Evolutionary conservation across 164 flowering plant genomes (phyloP), one percentile per base, ranked within the genome.

Genomic region (Dillenia suffruticosa): DNA sequence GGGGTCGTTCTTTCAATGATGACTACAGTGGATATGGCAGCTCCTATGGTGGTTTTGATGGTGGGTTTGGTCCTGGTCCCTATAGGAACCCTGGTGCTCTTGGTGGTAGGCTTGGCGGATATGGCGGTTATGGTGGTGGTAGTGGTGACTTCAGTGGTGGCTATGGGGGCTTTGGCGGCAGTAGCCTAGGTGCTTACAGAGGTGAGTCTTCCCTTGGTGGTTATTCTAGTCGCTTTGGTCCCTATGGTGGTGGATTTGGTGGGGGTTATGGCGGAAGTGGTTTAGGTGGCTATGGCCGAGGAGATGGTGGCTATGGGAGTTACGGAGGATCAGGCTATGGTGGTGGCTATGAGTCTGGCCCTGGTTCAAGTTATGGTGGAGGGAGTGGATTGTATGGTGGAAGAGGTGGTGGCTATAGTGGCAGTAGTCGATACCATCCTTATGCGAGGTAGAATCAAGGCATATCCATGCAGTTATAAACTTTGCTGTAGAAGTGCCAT

Each of bases 381-480:
- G 71, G 78, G 50, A 85, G 87, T 54, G 85, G 86, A 0, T 45
- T 75, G 12, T 87, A 84, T 83, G 96, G 96, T 83, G 96, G 96
- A 61, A 77, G 90, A 83, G 85, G 90, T 69, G 65, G 75, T 70
- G 90, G 90, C 69, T 89, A 92, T 89, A 70, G 92, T 72, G 84
- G 91, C 76, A 72, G 84, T 84, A 81, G 88, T 73, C 85, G 98
- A 8, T 89, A 89, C 65, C 96, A 89, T 78, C 98, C 98, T 49
- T 92, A 89, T 69, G 76, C 81, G 54, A 85, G 92, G 76, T 92
- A 88, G 92, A 74, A 50, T 44, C 43, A 54, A 63, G 26, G 57
- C 46, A 32, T 67, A 59, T 60, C 58, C 59, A 57, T 71, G 68
- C 64, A 53, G 76, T 59, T 72, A 55, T 76, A 71, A 74, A 70